These are phyloP conservation scores for Beta vulgaris DNA, from an alignment of 148 eudicot genomes.

Conservation along the genomic window DNA sequence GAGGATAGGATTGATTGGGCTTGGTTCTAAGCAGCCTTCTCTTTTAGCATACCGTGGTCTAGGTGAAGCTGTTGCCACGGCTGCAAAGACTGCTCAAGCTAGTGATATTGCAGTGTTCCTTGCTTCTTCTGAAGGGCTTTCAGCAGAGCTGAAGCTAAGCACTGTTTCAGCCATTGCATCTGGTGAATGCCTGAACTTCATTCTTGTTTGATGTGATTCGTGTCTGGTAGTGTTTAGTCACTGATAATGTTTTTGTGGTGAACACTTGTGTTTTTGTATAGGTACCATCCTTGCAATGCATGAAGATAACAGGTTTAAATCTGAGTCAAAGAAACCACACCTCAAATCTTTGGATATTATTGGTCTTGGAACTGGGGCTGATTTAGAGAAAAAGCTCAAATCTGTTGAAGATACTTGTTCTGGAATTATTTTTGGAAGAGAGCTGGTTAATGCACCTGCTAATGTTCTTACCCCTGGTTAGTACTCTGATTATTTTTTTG, in stretches of 20 bases:
- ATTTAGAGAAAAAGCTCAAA: slow-evolving; percentile 80
- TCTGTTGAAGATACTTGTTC: slow-evolving; percentile 58
- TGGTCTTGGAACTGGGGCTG: slow-evolving; percentile 87
- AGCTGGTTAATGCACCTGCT: slow-evolving; percentile 94
- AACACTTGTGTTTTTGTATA: slow-evolving; percentile 14
- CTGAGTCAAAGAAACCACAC: slow-evolving; percentile 71
- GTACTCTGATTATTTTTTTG: slow-evolving; percentile 16
- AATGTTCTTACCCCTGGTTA: slow-evolving; percentile 97
- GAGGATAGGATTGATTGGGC: slow-evolving; percentile 76
- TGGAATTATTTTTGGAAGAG: slow-evolving; percentile 81
- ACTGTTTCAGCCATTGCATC: slow-evolving; percentile 71
- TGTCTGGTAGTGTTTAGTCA: neutral
- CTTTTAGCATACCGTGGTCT: slow-evolving; percentile 53
- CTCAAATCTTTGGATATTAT: slow-evolving; percentile 77
- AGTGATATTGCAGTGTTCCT: slow-evolving; percentile 62
- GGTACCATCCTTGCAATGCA: slow-evolving; percentile 70
- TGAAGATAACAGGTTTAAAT: slow-evolving; percentile 86
- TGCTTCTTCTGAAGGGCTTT: slow-evolving; percentile 63
- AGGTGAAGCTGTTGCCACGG: slow-evolving; percentile 78
- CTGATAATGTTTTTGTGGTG: neutral
- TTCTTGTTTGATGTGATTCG: neutral
- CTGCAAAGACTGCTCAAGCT: slow-evolving; percentile 79
- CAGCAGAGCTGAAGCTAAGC: slow-evolving; percentile 54
- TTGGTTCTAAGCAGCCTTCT: slow-evolving; percentile 50
- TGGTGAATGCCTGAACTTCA: slow-evolving; percentile 40